Percentiles rank a stretch among this genome's conserved stretches.
phyloP scores from a whole-genome alignment of 2,329 filamentous ascomycete species.

The Aschersonia sp. region DNA sequence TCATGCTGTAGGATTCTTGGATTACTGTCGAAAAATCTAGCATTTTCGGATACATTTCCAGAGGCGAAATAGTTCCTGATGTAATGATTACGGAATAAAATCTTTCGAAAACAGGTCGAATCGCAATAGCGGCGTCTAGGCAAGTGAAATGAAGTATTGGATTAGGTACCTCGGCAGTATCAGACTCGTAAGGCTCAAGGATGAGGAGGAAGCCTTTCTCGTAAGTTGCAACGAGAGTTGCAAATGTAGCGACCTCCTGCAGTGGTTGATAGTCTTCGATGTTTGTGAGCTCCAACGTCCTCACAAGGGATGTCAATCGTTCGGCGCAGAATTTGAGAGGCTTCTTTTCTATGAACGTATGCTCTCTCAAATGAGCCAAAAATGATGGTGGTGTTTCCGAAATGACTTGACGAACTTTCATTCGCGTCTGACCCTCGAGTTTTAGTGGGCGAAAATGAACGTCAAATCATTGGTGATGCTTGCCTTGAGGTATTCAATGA shows the following conservation, averaged over 20 bases:
- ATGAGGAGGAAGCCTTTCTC: conserved; percentile 94
- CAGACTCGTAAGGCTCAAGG: conserved; percentile 92
- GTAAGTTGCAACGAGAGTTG: conserved; percentile 89
- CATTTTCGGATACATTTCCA: conserved; percentile 99
- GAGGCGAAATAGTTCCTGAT: conserved; percentile 86
- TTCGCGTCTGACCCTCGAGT: conserved; percentile 51
- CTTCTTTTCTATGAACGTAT: conserved; percentile 96
- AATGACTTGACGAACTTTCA: conserved; percentile 96
- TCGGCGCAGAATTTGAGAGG: conserved; percentile 90
- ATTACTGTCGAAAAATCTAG: conserved; percentile 83
- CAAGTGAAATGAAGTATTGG: conserved; percentile 96
- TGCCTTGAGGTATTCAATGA: conserved; percentile 89
- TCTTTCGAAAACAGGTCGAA: conserved; percentile 91
- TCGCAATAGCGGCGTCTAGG: conserved; percentile 91
- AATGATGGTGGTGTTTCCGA: conserved; percentile 95
- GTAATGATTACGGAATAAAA: conserved; percentile 98
- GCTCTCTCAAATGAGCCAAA: conserved; percentile 78
- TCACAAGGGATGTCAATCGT: conserved; percentile 80
- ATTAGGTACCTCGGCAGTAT: conserved; percentile 88
- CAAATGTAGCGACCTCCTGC: conserved; percentile 95
- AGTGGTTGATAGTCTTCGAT: conserved; percentile 96
- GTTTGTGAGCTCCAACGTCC: conserved; percentile 88
- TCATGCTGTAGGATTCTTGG: conserved; percentile 96
- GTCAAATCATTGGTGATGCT: neutral
- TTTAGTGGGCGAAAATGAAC: neutral